phyloP scores from a whole-genome alignment of 352 stramenopile species.

The Phytophthora ohioensis region DNA sequence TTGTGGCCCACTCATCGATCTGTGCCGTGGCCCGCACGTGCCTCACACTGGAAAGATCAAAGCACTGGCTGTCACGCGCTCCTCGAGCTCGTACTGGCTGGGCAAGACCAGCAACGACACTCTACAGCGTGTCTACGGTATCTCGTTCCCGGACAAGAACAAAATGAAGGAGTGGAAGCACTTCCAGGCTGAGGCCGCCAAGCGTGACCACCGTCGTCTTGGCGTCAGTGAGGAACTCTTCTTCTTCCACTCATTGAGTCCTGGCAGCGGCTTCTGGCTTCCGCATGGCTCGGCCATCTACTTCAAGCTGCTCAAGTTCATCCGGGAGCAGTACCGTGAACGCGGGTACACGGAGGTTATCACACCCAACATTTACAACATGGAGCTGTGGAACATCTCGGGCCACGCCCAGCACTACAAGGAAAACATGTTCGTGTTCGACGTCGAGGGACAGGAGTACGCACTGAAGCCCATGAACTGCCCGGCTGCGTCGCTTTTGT shows the following conservation, averaged over 20 bases:
- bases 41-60: slow-evolving; percentile 97
- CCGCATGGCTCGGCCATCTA: slow-evolving; percentile 97
- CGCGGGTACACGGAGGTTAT: slow-evolving; percentile 94
- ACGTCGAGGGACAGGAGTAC: slow-evolving; percentile 95
- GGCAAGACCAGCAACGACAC: slow-evolving; percentile 97
- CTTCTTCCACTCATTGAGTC: slow-evolving; percentile 94
- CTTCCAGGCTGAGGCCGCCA: slow-evolving; percentile 96
- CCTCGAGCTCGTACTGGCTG: slow-evolving; percentile 97
- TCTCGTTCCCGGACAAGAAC: slow-evolving; percentile 98
- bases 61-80: slow-evolving; percentile 94
- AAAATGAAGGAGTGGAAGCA: slow-evolving; percentile 98
- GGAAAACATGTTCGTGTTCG: slow-evolving; percentile 99
- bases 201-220: slow-evolving; percentile 96
- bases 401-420: slow-evolving; percentile 98
- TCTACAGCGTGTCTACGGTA: slow-evolving; percentile 97
- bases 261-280: slow-evolving; percentile 97
- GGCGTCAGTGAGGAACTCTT: slow-evolving; percentile 96
- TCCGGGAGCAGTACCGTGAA: slow-evolving; percentile 86
- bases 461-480: slow-evolving; percentile 99
- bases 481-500: slow-evolving; percentile 98
- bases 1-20: slow-evolving; percentile 97
- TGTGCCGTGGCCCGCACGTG: slow-evolving; percentile 98
- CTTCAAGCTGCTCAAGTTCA: slow-evolving; percentile 98
- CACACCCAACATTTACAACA: slow-evolving; percentile 98
- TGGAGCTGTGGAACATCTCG: slow-evolving; percentile 97